phyloP scores from a whole-genome alignment of 768 basidiomycete genomes.

The Naganishia randhawae region DNA sequence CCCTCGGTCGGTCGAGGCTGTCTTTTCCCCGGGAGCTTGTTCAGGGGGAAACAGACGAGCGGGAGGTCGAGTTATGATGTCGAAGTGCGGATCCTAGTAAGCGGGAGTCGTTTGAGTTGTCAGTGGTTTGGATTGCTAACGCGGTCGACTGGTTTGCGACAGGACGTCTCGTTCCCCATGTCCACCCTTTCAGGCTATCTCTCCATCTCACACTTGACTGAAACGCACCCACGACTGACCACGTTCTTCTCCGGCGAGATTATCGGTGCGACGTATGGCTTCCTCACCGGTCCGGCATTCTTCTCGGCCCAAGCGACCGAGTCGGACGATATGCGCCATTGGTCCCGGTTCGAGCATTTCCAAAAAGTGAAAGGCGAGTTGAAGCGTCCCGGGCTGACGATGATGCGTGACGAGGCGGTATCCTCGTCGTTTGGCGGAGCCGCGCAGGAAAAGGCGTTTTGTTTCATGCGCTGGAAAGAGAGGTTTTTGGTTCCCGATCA shows the following conservation, averaged over 20 bases:
- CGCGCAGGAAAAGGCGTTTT: slow-evolving; percentile 49
- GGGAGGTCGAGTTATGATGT: slow-evolving; percentile 94
- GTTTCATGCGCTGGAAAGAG: slow-evolving; percentile 98
- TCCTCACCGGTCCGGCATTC: slow-evolving; percentile 65
- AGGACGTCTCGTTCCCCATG: slow-evolving; percentile 85
- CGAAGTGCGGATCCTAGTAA: slow-evolving; percentile 81
- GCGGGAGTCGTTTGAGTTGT: slow-evolving; percentile 53
- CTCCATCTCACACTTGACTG: slow-evolving; percentile 83
- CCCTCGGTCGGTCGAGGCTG: slow-evolving; percentile 42
- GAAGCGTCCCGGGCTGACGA: slow-evolving; percentile 70
- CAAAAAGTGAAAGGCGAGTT: slow-evolving; percentile 74
- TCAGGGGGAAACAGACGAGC: slow-evolving; percentile 87
- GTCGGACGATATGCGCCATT: slow-evolving; percentile 87
- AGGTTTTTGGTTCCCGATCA: slow-evolving; percentile 93
- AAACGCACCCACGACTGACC: slow-evolving; percentile 91
- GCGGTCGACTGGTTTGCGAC: background rate
- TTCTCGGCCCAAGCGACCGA: slow-evolving; percentile 61
- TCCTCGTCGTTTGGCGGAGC: slow-evolving; percentile 27
- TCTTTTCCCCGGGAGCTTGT: slow-evolving; percentile 78
- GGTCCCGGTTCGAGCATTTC: slow-evolving; percentile 89
- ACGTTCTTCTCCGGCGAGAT: slow-evolving; percentile 97
- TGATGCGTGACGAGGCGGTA: slow-evolving; percentile 54
- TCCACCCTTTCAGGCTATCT: slow-evolving; percentile 88
- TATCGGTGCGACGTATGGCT: slow-evolving; percentile 84
- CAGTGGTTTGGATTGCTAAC: background rate